Evolutionary conservation across 148 eudicot genomes (phyloP), one percentile per base, ranked within the genome.

Genomic region (Cornus suecica): DNA sequence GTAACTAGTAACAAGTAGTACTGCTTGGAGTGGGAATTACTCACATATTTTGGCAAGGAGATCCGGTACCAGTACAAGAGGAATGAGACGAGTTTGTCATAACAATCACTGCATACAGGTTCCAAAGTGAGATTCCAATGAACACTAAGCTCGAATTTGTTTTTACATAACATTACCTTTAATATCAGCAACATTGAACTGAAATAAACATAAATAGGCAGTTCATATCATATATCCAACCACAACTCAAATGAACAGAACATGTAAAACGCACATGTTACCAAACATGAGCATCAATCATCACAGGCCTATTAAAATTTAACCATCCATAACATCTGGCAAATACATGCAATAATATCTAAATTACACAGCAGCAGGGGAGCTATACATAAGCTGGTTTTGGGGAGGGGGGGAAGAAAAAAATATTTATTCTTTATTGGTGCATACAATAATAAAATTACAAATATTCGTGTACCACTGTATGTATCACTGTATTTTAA

Each of bases 21-120:
- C n/a, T 66, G 34, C 71, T n/a, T 66, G 34, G 75, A 67, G 54
- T 28, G 29, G 28, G 67, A 68, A n/a, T 31, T 73, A 67, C 97
- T 62, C 85, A 94, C 98, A 74, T 81, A 81, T 80, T 71, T 79
- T 66, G 96, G 97, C 82, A 92, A 27, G 16, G 91, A 85, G 74
- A 92, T 70, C 45, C 98, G 91, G 85, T 88, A 94, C 98, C 97
- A 94, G 89, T 92, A 94, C 74, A 92, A 86, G 71, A 92, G 91
- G 84, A 88, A 94, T 42, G 96, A 88, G 78, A 88, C 94, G 72
- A 90, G 45, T 75, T 87, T 92, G 78, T 89, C 94, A 60, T 87
- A 87, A 79, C 98, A 94, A 60, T 89, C 94, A 28, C 98, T 94
- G 92, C 87, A 83, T 71, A 63, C n/a, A 76, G 72, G 51, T 37